Base-by-base conservation (phyloP, 2,329 filamentous ascomycete genomes). In the Monilinia fructigena region DNA sequence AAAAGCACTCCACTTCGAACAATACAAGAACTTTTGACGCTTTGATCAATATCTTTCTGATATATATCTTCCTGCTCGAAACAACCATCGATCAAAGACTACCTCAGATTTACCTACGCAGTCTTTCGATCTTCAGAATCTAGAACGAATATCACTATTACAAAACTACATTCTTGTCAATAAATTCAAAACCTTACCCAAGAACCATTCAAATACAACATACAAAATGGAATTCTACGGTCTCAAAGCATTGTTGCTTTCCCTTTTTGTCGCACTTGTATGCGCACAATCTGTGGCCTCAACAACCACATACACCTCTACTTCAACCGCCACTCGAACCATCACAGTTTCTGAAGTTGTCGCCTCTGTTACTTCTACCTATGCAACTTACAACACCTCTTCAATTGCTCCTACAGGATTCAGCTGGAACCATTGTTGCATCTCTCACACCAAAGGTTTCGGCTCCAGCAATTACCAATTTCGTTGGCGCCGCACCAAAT, bases 151-250 rank as follows among this genome's bases (percentile, higher is more conserved):
- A 35, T 14, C 28, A n/a, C 38, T 23, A 16, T 35, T 38, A 20
- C 4, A 11, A 35, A 45, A 8, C 4, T 55, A 18, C 52, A 35
- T 47, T 42, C 59, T 54, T 63, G 58, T 63, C 60, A 63, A 54
- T 54, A 54, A 40, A 55, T 35, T 60, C 53, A 40, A 50, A 20
- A 5, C 28, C 16, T 31, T 31, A 26, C n/a, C 18, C n/a, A 11
- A 38, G 40, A 52, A 31, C 16, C 26, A 10, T 23, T 59, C 38
- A 47, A 12, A 42, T 50, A 12, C 31, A 12, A 65, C 35, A 65
- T 65, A 26, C 63, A 60, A 14, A 40, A 65, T 65, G 63, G 55
- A 65, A 18, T 65, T 65, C 18, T 55, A 59, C 42, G 23, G 45
- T 60, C 23, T 65, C 31, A 40, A 55, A n/a, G 55, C 63, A 45